phyloP scores from a whole-genome alignment of 352 stramenopile genomes.

The Phytophthora podocarpi region DNA sequence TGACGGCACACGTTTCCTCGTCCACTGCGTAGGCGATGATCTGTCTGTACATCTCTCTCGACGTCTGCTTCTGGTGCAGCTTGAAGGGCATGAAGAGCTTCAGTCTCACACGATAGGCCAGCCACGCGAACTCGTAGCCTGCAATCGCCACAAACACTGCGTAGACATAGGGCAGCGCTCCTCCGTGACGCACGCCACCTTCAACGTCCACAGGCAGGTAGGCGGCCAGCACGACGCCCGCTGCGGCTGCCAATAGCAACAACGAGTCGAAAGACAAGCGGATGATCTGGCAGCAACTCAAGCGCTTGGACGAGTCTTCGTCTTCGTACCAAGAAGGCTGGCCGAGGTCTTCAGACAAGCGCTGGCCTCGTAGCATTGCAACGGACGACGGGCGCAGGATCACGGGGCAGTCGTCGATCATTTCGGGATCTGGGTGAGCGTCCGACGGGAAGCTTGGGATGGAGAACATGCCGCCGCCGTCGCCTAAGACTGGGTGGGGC shows the following conservation, averaged over 20 bases:
- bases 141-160: conserved; percentile 47
- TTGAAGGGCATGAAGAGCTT: conserved; percentile 70
- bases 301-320: conserved; percentile 13
- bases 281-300: conserved; percentile 34
- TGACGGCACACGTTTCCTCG: conserved; percentile 56
- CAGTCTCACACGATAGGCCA: conserved; percentile 59
- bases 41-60: conserved; percentile 65
- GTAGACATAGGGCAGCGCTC: conserved; percentile 56
- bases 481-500: conserved; percentile 25
- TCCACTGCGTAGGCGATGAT: conserved; percentile 76
- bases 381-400: conserved; percentile 45
- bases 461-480: conserved; percentile 44
- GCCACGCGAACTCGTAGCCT: conserved; percentile 63
- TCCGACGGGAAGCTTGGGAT: conserved; percentile 25
- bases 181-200: conserved; percentile 17
- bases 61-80: conserved; percentile 73
- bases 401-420: conserved; percentile 22
- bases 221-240: conserved; percentile 39
- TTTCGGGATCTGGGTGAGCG: conserved; percentile 8
- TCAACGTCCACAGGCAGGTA: conserved; percentile 41
- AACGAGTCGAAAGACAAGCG: conserved; percentile 40
- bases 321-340: conserved; percentile 47
- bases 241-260: conserved; percentile 37
- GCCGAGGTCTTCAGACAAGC: conserved; percentile 14
- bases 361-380: conserved; percentile 30